Evolutionary conservation across 2,329 filamentous ascomycete genomes (phyloP).

Genomic region (Amesomyces nigricolor): DNA sequence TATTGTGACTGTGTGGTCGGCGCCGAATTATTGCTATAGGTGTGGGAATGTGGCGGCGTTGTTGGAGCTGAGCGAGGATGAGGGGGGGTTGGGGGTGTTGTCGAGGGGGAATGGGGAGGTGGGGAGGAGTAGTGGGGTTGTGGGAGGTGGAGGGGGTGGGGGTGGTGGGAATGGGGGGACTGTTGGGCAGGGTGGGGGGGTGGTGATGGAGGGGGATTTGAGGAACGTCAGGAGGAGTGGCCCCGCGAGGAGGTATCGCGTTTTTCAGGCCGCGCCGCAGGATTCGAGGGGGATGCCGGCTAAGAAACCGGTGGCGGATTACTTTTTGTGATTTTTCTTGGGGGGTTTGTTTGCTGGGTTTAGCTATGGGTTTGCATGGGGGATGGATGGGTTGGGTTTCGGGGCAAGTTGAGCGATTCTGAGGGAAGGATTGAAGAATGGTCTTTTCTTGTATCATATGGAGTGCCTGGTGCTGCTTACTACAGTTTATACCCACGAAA

Average conservation of each 20-base stretch:
- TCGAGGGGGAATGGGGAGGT: conserved; percentile 67
- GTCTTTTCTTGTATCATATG: too few relatives aligned
- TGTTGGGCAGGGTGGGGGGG: conserved; percentile 38
- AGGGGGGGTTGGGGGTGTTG: conserved; percentile 65
- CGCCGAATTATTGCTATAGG: conserved; percentile 93
- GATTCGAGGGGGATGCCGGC: conserved; percentile 96
- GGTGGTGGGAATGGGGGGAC: conserved; percentile 32
- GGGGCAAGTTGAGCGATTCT: too few relatives aligned
- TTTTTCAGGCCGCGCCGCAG: conserved; percentile 95
- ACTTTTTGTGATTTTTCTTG: conserved; percentile 63
- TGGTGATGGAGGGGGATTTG: conserved; percentile 44
- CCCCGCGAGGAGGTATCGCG: conserved; percentile 83
- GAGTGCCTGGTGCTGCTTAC: too few relatives aligned
- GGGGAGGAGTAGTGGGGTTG: conserved; percentile 45
- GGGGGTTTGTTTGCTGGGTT: not conserved
- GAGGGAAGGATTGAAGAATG: too few relatives aligned
- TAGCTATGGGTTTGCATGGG: too few relatives aligned
- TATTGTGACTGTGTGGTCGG: conserved; percentile 98
- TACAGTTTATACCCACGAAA: too few relatives aligned
- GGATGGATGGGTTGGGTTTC: too few relatives aligned
- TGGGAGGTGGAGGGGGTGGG: conserved; percentile 31
- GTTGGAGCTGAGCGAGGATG: conserved; percentile 84
- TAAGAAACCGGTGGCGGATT: conserved; percentile 96
- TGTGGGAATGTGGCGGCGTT: conserved; percentile 96
- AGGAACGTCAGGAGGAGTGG: conserved; percentile 45